These are phyloP conservation scores for Triticum monococcum DNA, from an alignment of 176 grass and related monocot genomes.

Conservation along the genomic window DNA sequence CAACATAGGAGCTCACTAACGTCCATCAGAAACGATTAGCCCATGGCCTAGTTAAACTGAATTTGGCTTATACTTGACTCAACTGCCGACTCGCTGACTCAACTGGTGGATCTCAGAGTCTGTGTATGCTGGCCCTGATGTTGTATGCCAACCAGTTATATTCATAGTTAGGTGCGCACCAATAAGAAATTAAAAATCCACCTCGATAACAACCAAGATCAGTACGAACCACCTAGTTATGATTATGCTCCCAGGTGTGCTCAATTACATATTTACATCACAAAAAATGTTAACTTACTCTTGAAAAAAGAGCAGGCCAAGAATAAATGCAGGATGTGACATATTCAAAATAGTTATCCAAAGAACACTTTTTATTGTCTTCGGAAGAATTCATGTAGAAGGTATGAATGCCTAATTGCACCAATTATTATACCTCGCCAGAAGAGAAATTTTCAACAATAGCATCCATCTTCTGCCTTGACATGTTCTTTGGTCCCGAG, in stretches of 20 bases:
- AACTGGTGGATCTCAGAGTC: neutral
- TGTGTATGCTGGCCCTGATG: neutral
- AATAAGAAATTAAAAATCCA: neutral
- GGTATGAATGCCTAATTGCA: slow-evolving; percentile 26
- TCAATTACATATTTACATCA: slow-evolving; percentile 2
- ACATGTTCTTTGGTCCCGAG: slow-evolving; percentile 72
- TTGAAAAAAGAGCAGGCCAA: neutral
- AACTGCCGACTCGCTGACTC: neutral
- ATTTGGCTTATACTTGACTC: neutral
- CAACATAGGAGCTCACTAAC: neutral
- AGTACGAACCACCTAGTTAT: neutral
- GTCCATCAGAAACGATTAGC: neutral
- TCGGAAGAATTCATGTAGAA: slow-evolving; percentile 18
- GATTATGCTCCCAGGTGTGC: neutral
- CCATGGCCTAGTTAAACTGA: neutral
- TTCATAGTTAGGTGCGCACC: neutral
- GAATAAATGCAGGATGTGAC: neutral
- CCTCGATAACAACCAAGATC: neutral
- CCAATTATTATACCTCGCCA: slow-evolving; percentile 65
- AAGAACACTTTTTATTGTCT: neutral
- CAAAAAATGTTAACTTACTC: neutral
- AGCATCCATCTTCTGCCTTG: slow-evolving; percentile 72
- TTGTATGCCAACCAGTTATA: neutral
- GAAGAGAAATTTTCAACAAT: slow-evolving; percentile 85
- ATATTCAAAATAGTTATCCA: slow-evolving; percentile 8